phyloP scores from a whole-genome alignment of 164 flowering plant species.

The Vitis riparia region DNA sequence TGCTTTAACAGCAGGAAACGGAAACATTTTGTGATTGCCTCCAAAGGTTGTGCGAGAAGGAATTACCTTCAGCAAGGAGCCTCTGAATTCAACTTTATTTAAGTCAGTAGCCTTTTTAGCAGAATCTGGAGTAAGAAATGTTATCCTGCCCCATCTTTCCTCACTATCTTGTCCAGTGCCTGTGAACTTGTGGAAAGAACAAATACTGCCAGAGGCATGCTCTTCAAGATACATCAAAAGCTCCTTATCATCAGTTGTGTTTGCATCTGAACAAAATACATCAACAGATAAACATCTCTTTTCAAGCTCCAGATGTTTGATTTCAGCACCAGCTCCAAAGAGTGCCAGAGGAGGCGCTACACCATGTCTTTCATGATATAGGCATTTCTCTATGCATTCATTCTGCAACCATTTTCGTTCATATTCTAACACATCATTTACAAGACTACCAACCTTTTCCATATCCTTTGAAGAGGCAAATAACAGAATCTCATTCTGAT shows the following conservation, averaged over 20 bases:
- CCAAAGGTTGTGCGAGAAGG: slow-evolving; percentile 48
- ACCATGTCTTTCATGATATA: slow-evolving; percentile 60
- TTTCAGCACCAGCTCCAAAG: slow-evolving; percentile 91
- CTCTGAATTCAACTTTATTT: slow-evolving; percentile 42
- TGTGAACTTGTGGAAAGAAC: slow-evolving; percentile 49
- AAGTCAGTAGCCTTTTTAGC: slow-evolving; percentile 60
- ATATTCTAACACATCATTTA: slow-evolving; percentile 49
- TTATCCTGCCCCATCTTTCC: slow-evolving; percentile 75
- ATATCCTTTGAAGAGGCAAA: slow-evolving; percentile 53
- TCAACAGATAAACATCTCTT: slow-evolving; percentile 71
- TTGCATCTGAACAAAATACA: slow-evolving; percentile 38
- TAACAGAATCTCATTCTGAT: slow-evolving; percentile 50
- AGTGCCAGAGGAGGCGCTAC: slow-evolving; percentile 65
- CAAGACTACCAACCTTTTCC: slow-evolving; percentile 42
- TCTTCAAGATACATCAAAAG: slow-evolving; percentile 66
- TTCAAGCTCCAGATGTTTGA: slow-evolving; percentile 84
- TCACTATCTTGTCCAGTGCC: slow-evolving; percentile 41
- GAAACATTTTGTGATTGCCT: slow-evolving; percentile 42
- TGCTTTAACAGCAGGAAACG: slow-evolving; percentile 73
- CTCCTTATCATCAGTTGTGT: slow-evolving; percentile 63
- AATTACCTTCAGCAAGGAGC: slow-evolving; percentile 45
- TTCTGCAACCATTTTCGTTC: slow-evolving; percentile 60
- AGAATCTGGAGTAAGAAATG: slow-evolving; percentile 76
- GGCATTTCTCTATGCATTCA: slow-evolving; percentile 81
- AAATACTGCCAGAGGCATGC: slow-evolving; percentile 47